These are phyloP conservation scores for Termitomyces sp. DNA, from an alignment of 768 basidiomycete genomes.

Conservation along the genomic window DNA sequence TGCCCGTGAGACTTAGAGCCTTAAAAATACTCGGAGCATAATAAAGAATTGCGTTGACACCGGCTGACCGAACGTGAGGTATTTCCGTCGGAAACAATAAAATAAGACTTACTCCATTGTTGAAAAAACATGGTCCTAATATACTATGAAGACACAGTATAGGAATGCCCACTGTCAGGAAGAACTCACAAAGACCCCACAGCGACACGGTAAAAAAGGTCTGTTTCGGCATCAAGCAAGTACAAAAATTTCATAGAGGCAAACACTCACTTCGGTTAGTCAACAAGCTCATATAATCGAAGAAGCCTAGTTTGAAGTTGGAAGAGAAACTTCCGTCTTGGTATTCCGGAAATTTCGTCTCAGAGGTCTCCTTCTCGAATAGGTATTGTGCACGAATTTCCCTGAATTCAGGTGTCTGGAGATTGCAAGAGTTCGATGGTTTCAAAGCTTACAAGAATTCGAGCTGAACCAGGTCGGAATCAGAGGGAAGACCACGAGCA, in stretches of 20 bases:
- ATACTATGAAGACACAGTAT: constrained; percentile 1
- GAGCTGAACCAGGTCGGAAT: constrained; percentile 66
- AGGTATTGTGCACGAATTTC: constrained; percentile 74
- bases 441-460: constrained; percentile 56
- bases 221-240: constrained; percentile 23
- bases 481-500: constrained; percentile 52
- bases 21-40: constrained; percentile 74
- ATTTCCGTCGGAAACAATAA: neutral
- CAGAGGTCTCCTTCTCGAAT: constrained; percentile 66
- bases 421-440: neutral
- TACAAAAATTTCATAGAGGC: neutral
- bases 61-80: constrained; percentile 28
- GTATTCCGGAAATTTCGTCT: constrained; percentile 54
- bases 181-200: constrained; percentile 51
- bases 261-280: constrained; percentile 37
- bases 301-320: constrained; percentile 58
- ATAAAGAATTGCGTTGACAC: constrained; percentile 73
- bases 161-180: neutral
- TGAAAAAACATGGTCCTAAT: constrained; percentile 73
- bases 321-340: constrained; percentile 60
- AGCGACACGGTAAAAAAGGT: constrained; percentile 58
- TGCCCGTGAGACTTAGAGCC: constrained; percentile 57
- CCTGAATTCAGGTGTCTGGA: constrained; percentile 24
- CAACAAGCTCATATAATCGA: constrained; percentile 61
- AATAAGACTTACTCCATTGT: constrained; percentile 57